Conservation (phyloP, 768 basidiomycete genomes). For the Kwoniella mangroviensis region DNA sequence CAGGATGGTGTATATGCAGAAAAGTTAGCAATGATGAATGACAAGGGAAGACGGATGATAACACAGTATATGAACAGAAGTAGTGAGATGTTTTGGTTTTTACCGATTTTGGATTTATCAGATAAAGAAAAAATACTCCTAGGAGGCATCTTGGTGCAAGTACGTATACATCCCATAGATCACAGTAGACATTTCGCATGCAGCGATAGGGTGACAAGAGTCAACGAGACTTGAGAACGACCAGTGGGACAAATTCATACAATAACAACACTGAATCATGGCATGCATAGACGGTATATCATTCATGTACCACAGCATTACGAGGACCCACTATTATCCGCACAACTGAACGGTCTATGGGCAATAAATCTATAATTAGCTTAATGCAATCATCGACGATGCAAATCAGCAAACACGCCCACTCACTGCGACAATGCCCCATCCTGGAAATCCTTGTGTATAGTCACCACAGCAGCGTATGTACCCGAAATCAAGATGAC, state of each 20-base stretch:
- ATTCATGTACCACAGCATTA: neutral
- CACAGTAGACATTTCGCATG: no score
- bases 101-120: no score
- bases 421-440: conserved; percentile 17
- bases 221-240: no score
- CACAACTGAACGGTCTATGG: conserved; percentile 21
- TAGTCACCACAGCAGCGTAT: conserved; percentile 18
- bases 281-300: neutral
- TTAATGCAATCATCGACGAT: neutral
- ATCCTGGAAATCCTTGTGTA: conserved; percentile 13
- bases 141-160: no score
- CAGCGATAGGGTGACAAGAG: no score
- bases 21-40: neutral
- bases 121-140: no score
- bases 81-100: no score
- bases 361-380: neutral
- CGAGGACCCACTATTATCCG: conserved; percentile 14
- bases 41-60: neutral
- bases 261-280: neutral
- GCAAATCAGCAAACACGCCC: neutral
- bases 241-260: no score
- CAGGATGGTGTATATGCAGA: no score
- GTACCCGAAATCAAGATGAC: conserved; percentile 23
- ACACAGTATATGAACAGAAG: neutral
- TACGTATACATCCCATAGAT: no score